Evolutionary conservation across 371 early-diverging fungal genomes (phyloP).

Genomic region (Haplosporangium sp.): DNA sequence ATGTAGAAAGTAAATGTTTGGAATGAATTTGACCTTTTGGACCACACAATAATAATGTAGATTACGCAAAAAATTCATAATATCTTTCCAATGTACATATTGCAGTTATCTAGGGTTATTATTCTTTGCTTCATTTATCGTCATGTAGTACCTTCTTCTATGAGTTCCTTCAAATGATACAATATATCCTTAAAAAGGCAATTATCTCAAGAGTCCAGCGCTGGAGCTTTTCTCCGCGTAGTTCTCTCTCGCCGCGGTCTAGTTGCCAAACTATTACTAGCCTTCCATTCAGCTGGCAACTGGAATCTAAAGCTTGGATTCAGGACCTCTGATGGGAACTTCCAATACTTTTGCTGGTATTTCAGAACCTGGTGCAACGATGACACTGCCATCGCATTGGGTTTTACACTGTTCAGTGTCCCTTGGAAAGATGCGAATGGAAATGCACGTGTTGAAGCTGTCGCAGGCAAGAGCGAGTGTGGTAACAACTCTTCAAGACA

Average conservation of each 20-base stretch:
- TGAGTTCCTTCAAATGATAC: neutral
- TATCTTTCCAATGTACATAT: too few relatives aligned
- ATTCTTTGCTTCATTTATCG: too few relatives aligned
- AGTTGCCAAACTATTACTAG: constrained; percentile 64
- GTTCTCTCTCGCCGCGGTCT: constrained; percentile 61
- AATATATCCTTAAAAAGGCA: neutral
- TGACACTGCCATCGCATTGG: constrained; percentile 65
- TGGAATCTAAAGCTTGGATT: constrained; percentile 62
- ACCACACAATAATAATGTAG: too few relatives aligned
- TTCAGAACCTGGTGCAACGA: constrained; percentile 58
- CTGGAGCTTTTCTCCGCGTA: constrained; percentile 31
- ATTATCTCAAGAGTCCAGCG: constrained; percentile 10
- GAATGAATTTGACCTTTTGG: neutral
- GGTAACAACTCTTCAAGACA: constrained; percentile 63
- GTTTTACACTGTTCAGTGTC: constrained; percentile 65
- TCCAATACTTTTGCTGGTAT: constrained; percentile 65
- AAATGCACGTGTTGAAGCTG: constrained; percentile 46
- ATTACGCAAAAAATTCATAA: neutral
- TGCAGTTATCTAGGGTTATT: too few relatives aligned
- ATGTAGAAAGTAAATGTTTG: neutral
- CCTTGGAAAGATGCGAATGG: constrained; percentile 59
- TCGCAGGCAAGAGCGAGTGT: constrained; percentile 49
- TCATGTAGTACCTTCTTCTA: too few relatives aligned
- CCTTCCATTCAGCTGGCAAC: constrained; percentile 69
- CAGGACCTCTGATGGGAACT: constrained; percentile 59